Base-by-base conservation (phyloP, 805 yeast genomes). In the Cephaloascus albidus region DNA sequence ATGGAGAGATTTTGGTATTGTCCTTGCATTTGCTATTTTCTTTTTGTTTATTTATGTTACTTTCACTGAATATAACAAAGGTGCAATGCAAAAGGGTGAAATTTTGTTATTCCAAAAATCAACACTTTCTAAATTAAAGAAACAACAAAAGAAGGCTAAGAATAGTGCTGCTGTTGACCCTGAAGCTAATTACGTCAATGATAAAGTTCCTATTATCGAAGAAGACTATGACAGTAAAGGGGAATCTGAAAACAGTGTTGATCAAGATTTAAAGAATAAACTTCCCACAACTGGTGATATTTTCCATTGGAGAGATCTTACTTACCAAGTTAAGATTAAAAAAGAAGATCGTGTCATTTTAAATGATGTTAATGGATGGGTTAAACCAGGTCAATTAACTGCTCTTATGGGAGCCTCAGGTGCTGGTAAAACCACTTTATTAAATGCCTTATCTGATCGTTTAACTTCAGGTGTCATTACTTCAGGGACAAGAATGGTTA, bases 331-430 rank as follows among this genome's bases (percentile, higher is more conserved):
- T 42, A 70, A 76, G 51, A 77, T 79, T 47, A 77, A 80, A 51
- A 58, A 59, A 31, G 85, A 74, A 44, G 67, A 75, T 20, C 67
- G 87, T 52, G 68, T 78, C 43, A 73, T 83, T 44, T 60, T 83
- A 52, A 65, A 68, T 44, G 70, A 74, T 44, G 85, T 84, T 41
- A 85, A 81, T 53, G 93, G 90, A 37, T 83, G 85, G 84, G 88
- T 83, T 34, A 80, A 81, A 53, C 89, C 89, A 8, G n/a, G n/a
- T n/a, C n/a, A n/a, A n/a, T n/a, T n/a, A n/a, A n/a, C n/a, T n/a
- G n/a, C n/a, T n/a, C n/a, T 78, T 38, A 77, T 78, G 83, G 60
- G 60, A 18, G 50, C 57, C 8, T 54, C 58, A 12, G 60, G 60
- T 41, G 58, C 58, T 17, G 60, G 60, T 41, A 55, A 55, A 38